Base-by-base conservation (phyloP, 2,329 filamentous ascomycete species). In the Hypoxylon sp. region DNA sequence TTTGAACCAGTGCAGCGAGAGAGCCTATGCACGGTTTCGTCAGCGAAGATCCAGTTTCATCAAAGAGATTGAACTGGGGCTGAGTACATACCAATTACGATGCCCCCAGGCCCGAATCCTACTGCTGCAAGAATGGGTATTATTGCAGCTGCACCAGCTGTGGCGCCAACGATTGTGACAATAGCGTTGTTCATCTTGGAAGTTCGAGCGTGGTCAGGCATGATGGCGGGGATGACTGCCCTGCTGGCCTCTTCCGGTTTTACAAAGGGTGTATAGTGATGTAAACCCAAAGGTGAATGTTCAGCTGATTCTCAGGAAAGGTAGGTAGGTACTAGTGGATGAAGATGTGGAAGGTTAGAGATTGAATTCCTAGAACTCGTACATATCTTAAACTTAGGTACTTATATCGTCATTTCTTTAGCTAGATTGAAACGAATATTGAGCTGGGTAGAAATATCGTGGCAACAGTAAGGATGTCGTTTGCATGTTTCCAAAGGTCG, bases 1-100 rank as follows among this genome's bases (percentile, higher is more conserved):
- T 59, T 3, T 59, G 44, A 46, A 13, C 29, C 29, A 11, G 1
- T 39, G 57, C 57, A 17, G 54, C 54, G 5, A 58, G 22, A 37
- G 44, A 48, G 6, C 44, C 44, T 48, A 48, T 17, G 10, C 11
- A 35, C 1, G n/a, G 26, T 48, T 13, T 29, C 2, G 17, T 33
- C 2, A 24, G 24, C 22, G 6, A 33, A 17, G 8, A 22, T 44
- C 14, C 10, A 9, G 8, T 22, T 17, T 37, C 24, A 10, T 31
- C 13, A 17, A 19, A 31, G 8, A 33, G 9, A 46, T 33, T 5
- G 13, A 33, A 46, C 3, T 17, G 22, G n/a, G 26, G 22, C 2
- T 9, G 33, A 37, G 4, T 44, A 17, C 54, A 37, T 58, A 58
- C 54, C 42, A 17, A 2, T 44, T 17, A 10, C 13, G 14, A 58